Percentiles rank a stretch among this genome's conserved stretches.
phyloP scores from a whole-genome alignment of 441 rosid species.

The Cnidoscolus chayamansa region DNA sequence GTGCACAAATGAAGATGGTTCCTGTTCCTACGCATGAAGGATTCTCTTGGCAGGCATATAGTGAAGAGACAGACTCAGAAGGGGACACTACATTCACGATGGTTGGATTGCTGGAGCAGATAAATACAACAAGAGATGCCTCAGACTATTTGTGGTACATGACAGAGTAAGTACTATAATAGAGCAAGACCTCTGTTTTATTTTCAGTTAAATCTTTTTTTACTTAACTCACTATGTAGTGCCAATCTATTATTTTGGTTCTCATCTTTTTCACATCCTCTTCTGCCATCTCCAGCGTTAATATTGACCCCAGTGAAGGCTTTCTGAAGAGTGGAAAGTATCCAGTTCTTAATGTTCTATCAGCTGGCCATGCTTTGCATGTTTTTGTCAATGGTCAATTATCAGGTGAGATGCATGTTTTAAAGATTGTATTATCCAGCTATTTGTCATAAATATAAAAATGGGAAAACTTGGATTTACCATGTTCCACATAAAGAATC shows the following conservation, averaged over 20 bases:
- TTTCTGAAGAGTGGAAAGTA: slow-evolving; percentile 63
- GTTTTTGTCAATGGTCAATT: slow-evolving; percentile 80
- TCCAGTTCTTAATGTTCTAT: slow-evolving; percentile 67
- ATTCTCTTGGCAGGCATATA: slow-evolving; percentile 87
- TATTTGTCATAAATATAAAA: background rate
- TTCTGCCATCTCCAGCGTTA: slow-evolving; percentile 43
- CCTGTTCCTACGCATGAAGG: slow-evolving; percentile 76
- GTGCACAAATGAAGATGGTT: slow-evolving; percentile 78
- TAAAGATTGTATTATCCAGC: background rate
- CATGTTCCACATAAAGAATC: background rate
- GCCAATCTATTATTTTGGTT: background rate
- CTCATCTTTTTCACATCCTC: slow-evolving; percentile 15
- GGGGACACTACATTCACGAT: slow-evolving; percentile 61
- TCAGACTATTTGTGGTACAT: slow-evolving; percentile 94
- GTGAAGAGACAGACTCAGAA: slow-evolving; percentile 61
- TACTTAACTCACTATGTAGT: background rate
- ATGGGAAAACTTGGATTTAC: background rate
- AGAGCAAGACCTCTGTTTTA: slow-evolving; percentile 11
- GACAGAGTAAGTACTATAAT: slow-evolving; percentile 72
- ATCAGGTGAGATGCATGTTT: slow-evolving; percentile 46
- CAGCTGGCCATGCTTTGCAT: slow-evolving; percentile 98
- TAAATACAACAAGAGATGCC: slow-evolving; percentile 81
- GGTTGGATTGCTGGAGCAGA: slow-evolving; percentile 89
- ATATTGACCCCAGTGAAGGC: slow-evolving; percentile 56
- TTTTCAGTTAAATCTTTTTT: background rate